Percentiles rank a stretch among this genome's conserved stretches.
These are phyloP conservation scores for Schizophyllum commune DNA, from an alignment of 1,284 basidiomycete species.

Conservation along the genomic window DNA sequence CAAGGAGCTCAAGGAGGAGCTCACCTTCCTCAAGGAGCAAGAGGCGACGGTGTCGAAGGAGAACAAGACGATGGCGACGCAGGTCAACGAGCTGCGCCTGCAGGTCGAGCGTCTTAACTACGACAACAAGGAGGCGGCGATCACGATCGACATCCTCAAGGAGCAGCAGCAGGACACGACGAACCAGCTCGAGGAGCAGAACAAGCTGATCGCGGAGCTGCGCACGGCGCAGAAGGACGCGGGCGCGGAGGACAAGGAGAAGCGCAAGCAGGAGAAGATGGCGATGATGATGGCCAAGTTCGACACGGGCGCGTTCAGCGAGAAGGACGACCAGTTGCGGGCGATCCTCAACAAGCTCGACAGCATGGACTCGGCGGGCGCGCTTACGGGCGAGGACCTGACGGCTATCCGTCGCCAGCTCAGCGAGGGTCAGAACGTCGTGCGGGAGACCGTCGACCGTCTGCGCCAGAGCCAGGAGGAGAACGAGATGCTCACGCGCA, in stretches of 20 bases:
- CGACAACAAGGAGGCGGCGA: conserved; percentile 91
- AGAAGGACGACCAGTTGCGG: conserved; percentile 90
- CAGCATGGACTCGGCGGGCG: conserved; percentile 56
- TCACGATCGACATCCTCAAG: conserved; percentile 94
- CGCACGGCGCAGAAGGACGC: conserved; percentile 76
- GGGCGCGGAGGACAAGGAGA: conserved; percentile 92
- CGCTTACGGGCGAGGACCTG: conserved; percentile 71
- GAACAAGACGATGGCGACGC: conserved; percentile 85
- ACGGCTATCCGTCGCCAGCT: conserved; percentile 79
- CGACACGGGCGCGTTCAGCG: conserved; percentile 85
- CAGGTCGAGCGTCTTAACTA: conserved; percentile 91
- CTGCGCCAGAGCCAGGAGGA: conserved; percentile 89
- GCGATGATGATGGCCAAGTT: conserved; percentile 99
- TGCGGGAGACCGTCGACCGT: conserved; percentile 87
- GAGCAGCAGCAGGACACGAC: conserved; percentile 91
- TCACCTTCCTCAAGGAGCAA: conserved; percentile 88
- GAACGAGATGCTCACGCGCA: conserved; percentile 76
- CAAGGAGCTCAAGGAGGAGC: conserved; percentile 81
- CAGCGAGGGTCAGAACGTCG: conserved; percentile 78
- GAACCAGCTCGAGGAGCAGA: conserved; percentile 86
- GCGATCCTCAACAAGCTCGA: conserved; percentile 80
- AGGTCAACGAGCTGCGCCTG: conserved; percentile 87
- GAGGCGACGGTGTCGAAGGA: conserved; percentile 78
- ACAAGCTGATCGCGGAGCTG: conserved; percentile 72
- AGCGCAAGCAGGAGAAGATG: conserved; percentile 99